These are phyloP conservation scores for Crassisporium funariophilum DNA, from an alignment of 768 basidiomycete genomes.

Conservation along the genomic window DNA sequence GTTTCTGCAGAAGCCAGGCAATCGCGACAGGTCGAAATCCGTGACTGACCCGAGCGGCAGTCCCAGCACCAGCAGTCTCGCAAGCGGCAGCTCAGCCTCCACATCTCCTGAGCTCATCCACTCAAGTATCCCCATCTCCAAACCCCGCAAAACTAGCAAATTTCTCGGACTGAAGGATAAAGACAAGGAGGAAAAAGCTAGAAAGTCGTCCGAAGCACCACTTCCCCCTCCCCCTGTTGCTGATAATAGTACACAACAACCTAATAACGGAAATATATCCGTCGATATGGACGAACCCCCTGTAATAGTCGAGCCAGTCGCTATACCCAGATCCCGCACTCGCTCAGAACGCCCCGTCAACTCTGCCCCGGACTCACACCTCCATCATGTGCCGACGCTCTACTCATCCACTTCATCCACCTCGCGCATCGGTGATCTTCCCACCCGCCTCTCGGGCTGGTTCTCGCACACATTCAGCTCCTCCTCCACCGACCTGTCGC, in stretches of 20 bases:
- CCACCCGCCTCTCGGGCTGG: conserved; percentile 79
- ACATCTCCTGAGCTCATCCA: conserved; percentile 26
- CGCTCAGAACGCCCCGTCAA: conserved; percentile 59
- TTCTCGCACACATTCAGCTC: conserved; percentile 75
- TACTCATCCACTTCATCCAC: conserved; percentile 52
- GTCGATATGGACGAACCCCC: conserved; percentile 51
- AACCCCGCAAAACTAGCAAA: conserved; percentile 34
- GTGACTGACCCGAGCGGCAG: conserved; percentile 39
- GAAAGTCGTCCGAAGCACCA: conserved; percentile 12
- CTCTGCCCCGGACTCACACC: conserved; percentile 37
- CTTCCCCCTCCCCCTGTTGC: conserved; percentile 1
- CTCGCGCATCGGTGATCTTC: conserved; percentile 64
- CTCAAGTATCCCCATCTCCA: conserved; percentile 23
- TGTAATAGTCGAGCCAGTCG: conserved; percentile 66
- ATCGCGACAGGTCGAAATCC: conserved; percentile 62
- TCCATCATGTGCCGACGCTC: conserved; percentile 28
- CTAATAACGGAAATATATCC: conserved; percentile 10
- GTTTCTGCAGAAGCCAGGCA: conserved; percentile 63
- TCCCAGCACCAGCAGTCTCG: conserved; percentile 42
- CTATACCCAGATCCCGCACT: conserved; percentile 54
- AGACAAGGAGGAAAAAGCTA: conserved; percentile 35
- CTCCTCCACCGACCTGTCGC: conserved; percentile 71
- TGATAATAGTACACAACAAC: no score
- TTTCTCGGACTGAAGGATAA: conserved; percentile 36
- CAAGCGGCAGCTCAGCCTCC: conserved; percentile 30